phyloP scores from a whole-genome alignment of 2,329 filamentous ascomycete species.

The Paraphaeosphaeria minitans region DNA sequence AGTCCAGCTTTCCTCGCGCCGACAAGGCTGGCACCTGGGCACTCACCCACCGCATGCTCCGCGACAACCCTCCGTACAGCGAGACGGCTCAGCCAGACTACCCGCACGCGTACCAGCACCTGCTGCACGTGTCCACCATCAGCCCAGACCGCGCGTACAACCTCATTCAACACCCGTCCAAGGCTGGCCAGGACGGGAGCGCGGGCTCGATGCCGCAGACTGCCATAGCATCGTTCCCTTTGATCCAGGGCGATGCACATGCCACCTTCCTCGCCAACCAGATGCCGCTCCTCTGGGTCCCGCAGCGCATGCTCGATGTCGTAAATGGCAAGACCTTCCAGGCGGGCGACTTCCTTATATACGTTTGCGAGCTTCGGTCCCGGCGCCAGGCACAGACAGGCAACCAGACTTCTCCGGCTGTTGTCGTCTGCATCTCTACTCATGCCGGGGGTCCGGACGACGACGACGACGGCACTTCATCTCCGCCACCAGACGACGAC shows the following conservation, averaged over 20 bases:
- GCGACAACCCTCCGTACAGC: conserved; percentile 32
- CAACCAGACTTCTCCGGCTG: conserved; percentile 28
- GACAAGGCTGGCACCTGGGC: conserved; percentile 29
- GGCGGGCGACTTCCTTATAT: conserved; percentile 31
- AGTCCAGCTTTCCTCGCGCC: conserved; percentile 31
- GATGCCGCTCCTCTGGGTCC: conserved; percentile 34
- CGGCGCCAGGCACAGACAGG: conserved; percentile 26
- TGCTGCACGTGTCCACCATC: conserved; percentile 35
- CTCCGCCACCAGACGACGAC: conserved; percentile 13
- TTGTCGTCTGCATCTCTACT: conserved; percentile 37
- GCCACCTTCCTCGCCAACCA: conserved; percentile 25
- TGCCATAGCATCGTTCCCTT: conserved; percentile 31
- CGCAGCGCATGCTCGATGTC: conserved; percentile 29
- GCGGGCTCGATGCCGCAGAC: conserved; percentile 2
- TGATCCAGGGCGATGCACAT: conserved; percentile 29
- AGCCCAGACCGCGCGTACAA: conserved; percentile 28
- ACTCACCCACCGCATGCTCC: conserved; percentile 42
- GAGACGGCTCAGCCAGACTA: conserved; percentile 23
- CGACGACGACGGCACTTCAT: background rate
- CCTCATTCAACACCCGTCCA: conserved; percentile 27
- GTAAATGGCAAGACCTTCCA: conserved; percentile 28
- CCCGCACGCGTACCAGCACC: conserved; percentile 35
- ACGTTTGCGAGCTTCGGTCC: conserved; percentile 35
- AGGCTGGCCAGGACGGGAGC: background rate
- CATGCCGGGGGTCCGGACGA: conserved; percentile 14